A percentile compares a stretch with the other conserved stretches of the same genome.
These are phyloP conservation scores for Quercus aquifolioides DNA, from an alignment of 306 rosid genomes.

Conservation along the genomic window DNA sequence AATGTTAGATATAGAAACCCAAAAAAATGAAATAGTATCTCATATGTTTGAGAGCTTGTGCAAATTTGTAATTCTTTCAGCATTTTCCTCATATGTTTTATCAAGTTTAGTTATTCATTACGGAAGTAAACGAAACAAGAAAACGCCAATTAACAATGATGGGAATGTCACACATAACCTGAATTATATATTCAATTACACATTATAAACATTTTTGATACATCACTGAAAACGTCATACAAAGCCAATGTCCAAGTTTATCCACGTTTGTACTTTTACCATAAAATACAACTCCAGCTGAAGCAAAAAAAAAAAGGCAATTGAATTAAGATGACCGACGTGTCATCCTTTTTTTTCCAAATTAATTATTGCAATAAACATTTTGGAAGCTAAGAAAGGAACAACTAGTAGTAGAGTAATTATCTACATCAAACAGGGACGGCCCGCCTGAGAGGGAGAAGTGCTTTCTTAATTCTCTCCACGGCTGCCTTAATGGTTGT, in stretches of 20 bases:
- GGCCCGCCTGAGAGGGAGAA: conserved; percentile 39
- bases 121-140: neutral
- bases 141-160: neutral
- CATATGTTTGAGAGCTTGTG: too few relatives aligned
- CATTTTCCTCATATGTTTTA: too few relatives aligned
- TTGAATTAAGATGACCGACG: neutral
- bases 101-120: neutral
- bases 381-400: conserved; percentile 14
- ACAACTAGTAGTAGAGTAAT: too few relatives aligned
- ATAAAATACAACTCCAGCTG: neutral
- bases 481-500: conserved; percentile 69
- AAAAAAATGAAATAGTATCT: too few relatives aligned
- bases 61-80: too few relatives aligned
- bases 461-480: conserved; percentile 79
- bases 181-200: neutral
- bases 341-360: neutral
- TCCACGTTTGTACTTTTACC: neutral
- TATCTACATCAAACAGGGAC: conserved; percentile 38
- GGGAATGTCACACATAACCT: neutral
- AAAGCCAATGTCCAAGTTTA: neutral
- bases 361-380: conserved; percentile 17
- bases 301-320: too few relatives aligned
- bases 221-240: neutral
- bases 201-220: neutral
- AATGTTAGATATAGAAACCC: too few relatives aligned